Percentiles rank a stretch among this genome's conserved stretches.
Conservation (phyloP, 805 yeast genomes). For the Candida patagonica region DNA sequence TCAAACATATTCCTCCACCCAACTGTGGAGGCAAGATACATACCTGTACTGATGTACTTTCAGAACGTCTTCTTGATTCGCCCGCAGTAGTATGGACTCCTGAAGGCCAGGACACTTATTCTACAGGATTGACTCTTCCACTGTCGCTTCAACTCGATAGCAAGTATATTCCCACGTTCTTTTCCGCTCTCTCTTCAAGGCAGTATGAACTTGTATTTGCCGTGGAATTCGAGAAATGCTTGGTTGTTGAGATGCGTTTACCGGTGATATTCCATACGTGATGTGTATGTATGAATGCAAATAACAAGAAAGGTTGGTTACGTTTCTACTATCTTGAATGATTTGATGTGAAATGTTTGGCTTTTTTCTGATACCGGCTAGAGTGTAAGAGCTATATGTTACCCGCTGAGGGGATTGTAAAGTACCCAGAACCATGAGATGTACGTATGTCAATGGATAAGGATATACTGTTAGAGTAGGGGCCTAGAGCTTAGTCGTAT, state of each 20-base stretch:
- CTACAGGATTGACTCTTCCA: background rate
- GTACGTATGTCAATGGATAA: no score
- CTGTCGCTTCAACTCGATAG: background rate
- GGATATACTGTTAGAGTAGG: no score
- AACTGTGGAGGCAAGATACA: background rate
- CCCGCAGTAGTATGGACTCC: background rate
- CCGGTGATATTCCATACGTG: background rate
- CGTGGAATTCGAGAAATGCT: background rate
- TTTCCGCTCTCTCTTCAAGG: conserved; percentile 1
- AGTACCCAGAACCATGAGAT: no score
- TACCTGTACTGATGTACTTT: background rate
- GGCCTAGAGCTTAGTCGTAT: no score
- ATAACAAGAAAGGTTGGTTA: no score
- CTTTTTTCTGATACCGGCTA: no score
- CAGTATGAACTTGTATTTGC: conserved; percentile 1
- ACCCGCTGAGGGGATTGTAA: no score
- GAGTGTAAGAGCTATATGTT: no score
- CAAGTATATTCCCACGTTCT: conserved; percentile 1
- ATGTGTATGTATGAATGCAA: no score
- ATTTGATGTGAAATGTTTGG: no score
- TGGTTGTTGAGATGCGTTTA: background rate
- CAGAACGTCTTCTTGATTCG: background rate
- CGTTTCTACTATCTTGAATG: no score
- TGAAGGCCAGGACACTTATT: background rate
- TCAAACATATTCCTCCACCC: background rate